Percentiles rank a stretch among this genome's conserved stretches.
These are phyloP conservation scores for Chrysopogon serrulatus DNA, from an alignment of 176 grass and related monocot species.

Conservation along the genomic window DNA sequence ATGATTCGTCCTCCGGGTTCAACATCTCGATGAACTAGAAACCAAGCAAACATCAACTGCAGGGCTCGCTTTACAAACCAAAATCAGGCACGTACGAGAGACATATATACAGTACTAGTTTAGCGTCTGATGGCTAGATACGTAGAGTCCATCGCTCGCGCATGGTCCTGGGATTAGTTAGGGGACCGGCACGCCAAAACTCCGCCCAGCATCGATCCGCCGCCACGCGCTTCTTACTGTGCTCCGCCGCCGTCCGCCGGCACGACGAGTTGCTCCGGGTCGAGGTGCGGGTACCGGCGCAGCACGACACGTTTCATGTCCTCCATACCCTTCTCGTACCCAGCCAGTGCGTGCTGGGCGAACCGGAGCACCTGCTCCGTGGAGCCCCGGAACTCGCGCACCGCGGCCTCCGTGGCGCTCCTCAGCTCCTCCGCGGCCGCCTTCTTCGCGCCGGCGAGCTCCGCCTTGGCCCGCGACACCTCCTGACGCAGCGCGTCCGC, in stretches of 20 bases:
- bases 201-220: not conserved
- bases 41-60: too few relatives aligned
- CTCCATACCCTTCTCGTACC: not conserved
- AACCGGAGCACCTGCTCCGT: not conserved
- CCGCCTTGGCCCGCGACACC: not conserved
- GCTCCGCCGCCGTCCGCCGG: not conserved
- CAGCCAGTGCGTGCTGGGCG: not conserved
- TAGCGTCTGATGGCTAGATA: too few relatives aligned
- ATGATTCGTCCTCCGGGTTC: too few relatives aligned
- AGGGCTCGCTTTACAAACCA: too few relatives aligned
- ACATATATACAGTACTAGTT: too few relatives aligned
- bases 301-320: not conserved
- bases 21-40: too few relatives aligned
- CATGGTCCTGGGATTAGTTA: too few relatives aligned
- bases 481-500: not conserved
- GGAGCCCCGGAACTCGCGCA: not conserved
- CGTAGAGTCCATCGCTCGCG: too few relatives aligned
- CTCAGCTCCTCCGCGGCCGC: not conserved
- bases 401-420: not conserved
- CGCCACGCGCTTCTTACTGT: not conserved
- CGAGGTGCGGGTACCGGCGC: not conserved
- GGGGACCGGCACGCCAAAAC: not conserved
- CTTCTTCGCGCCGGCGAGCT: not conserved
- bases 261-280: slow-evolving; percentile 6
- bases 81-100: too few relatives aligned